These are phyloP conservation scores for Aschersonia sp. DNA, from an alignment of 2,329 filamentous ascomycete species.

Conservation along the genomic window DNA sequence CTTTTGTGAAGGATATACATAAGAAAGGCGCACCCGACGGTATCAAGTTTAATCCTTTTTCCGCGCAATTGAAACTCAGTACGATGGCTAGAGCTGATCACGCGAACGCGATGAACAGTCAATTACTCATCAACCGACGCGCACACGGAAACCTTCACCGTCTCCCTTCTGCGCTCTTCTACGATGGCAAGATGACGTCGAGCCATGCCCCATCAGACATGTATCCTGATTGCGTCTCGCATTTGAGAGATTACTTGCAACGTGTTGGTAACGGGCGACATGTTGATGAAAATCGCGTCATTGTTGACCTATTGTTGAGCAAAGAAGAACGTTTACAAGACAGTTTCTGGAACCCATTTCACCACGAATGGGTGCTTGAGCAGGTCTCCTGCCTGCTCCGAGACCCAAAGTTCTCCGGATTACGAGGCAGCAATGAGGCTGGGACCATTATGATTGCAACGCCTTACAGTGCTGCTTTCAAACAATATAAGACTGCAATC, in stretches of 20 bases:
- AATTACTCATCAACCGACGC: conserved; percentile 22
- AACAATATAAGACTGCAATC: conserved; percentile 18
- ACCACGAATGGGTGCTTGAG: conserved; percentile 21
- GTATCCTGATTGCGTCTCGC: conserved; percentile 13
- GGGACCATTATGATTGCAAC: conserved; percentile 29
- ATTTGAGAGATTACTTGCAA: conserved; percentile 16
- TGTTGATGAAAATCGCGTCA: conserved; percentile 19
- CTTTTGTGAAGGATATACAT: conserved; percentile 20
- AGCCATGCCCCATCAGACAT: conserved; percentile 8
- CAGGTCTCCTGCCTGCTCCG: conserved; percentile 13
- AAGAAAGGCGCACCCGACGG: conserved; percentile 7
- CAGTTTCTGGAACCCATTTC: conserved; percentile 25
- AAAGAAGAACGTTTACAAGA: conserved; percentile 12
- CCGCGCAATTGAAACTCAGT: conserved; percentile 18
- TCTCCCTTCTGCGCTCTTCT: conserved; percentile 27
- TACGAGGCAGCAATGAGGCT: conserved; percentile 10
- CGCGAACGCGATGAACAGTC: conserved; percentile 16
- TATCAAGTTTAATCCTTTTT: conserved; percentile 15
- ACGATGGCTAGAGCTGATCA: conserved; percentile 23
- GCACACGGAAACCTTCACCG: conserved; percentile 22
- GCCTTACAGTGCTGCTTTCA: conserved; percentile 24
- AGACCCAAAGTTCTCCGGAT: conserved; percentile 1
- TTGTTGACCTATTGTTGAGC: conserved; percentile 16
- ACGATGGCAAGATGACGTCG: conserved; percentile 22
- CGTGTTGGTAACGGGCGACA: conserved; percentile 7